phyloP scores from a whole-genome alignment of 2,329 filamentous ascomycete genomes.

The Nakataea oryzae region DNA sequence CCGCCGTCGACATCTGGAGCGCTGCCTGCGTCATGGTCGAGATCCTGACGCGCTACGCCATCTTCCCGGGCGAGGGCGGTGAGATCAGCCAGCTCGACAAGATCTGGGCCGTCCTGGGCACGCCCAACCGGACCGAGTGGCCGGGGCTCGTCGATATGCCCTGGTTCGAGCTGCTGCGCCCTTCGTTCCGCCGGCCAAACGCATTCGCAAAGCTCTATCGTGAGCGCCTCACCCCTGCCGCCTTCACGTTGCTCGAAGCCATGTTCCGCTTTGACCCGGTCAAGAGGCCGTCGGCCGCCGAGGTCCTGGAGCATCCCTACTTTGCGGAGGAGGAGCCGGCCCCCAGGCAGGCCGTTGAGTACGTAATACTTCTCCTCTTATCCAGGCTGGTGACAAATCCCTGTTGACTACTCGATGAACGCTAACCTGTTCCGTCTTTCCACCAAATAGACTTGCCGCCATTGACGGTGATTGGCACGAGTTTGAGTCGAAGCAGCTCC shows the following conservation, averaged over 20 bases:
- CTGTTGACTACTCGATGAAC: too few relatives aligned
- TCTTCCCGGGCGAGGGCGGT: conserved; percentile 92
- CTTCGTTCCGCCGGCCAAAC: conserved; percentile 60
- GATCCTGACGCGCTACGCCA: conserved; percentile 86
- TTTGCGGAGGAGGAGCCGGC: conserved; percentile 74
- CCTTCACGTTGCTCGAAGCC: conserved; percentile 68
- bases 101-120: conserved; percentile 88
- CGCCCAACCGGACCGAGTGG: conserved; percentile 77
- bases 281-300: conserved; percentile 70
- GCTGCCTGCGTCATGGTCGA: conserved; percentile 94
- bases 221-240: conserved; percentile 65
- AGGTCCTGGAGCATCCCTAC: conserved; percentile 80
- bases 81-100: conserved; percentile 94
- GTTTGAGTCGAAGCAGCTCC: conserved; percentile 89
- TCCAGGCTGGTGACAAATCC: too few relatives aligned
- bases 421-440: background rate
- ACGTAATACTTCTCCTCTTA: conserved; percentile 25
- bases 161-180: conserved; percentile 89
- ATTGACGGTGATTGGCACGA: conserved; percentile 97
- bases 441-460: conserved; percentile 50
- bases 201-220: conserved; percentile 77
- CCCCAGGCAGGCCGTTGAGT: conserved; percentile 72
- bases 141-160: conserved; percentile 85
- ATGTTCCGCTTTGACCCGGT: conserved; percentile 89
- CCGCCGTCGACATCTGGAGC: conserved; percentile 91